phyloP scores from a whole-genome alignment of 176 grass and related monocot genomes.

The Bothriochloa decipiens region DNA sequence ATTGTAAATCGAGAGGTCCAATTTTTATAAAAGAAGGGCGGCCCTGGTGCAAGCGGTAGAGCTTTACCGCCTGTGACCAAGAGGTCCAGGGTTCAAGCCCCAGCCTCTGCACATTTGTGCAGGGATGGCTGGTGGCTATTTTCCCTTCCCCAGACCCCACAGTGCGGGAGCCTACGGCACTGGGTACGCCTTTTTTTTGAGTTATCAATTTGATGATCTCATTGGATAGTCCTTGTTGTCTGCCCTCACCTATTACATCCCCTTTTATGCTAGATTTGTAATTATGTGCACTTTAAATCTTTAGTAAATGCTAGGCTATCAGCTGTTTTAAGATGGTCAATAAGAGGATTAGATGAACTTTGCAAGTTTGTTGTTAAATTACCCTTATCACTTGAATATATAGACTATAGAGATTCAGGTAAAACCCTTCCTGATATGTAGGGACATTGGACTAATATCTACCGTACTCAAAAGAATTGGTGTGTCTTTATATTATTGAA shows the following conservation, averaged over 20 bases:
- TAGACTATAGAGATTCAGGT: not conserved
- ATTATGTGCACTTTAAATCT: not conserved
- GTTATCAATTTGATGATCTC: constrained; percentile 3
- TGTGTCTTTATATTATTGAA: not conserved
- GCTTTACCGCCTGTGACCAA: too few species aligned
- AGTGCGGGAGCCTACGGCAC: too few species aligned
- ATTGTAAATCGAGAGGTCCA: too few species aligned
- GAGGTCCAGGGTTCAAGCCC: too few species aligned
- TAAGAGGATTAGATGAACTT: not conserved
- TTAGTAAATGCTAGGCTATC: not conserved
- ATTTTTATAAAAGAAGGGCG: too few species aligned
- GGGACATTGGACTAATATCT: not conserved
- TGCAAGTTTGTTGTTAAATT: not conserved
- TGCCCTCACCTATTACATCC: not conserved
- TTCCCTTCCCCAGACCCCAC: too few species aligned
- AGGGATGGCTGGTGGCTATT: too few species aligned
- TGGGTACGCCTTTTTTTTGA: too few species aligned
- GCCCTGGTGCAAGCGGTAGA: too few species aligned
- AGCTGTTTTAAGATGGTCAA: not conserved
- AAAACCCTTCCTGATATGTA: not conserved
- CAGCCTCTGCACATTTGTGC: too few species aligned
- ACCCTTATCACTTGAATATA: not conserved
- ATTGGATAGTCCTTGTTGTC: not conserved
- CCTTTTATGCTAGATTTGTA: not conserved
- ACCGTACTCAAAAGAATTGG: not conserved